phyloP scores from a whole-genome alignment of 371 early-diverging fungal species.

The Mortierella sp. region DNA sequence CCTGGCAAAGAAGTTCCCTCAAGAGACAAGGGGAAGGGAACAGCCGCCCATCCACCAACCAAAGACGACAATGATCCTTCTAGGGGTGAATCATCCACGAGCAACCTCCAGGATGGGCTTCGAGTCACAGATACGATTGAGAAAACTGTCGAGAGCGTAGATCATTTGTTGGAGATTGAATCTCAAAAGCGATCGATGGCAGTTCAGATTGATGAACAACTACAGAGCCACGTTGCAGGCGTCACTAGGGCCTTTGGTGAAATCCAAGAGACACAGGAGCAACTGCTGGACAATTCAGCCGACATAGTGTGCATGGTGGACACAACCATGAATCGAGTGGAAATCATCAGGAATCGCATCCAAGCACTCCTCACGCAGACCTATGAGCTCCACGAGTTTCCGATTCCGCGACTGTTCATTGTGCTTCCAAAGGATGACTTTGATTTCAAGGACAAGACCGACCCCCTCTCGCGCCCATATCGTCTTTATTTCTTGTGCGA shows the following conservation, averaged over 20 bases:
- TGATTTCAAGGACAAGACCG: background rate
- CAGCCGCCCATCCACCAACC: too few species aligned
- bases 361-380: slow-evolving; percentile 15
- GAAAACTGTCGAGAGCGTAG: too few species aligned
- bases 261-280: background rate
- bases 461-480: background rate
- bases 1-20: background rate
- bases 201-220: too few species aligned
- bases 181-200: too few species aligned
- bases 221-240: too few species aligned
- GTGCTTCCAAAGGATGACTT: slow-evolving; percentile 6
- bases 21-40: background rate
- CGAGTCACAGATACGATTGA: too few species aligned
- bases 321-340: slow-evolving; percentile 8
- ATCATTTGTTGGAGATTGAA: too few species aligned
- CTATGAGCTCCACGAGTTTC: slow-evolving; percentile 24
- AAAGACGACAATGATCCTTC: too few species aligned
- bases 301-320: slow-evolving; percentile 1
- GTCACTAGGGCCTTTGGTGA: too few species aligned
- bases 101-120: too few species aligned
- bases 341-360: slow-evolving; percentile 8
- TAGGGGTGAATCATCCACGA: too few species aligned
- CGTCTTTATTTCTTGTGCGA: slow-evolving; percentile 26
- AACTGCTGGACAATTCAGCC: background rate
- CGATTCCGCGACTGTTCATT: slow-evolving; percentile 21